Evolutionary conservation across 805 yeast genomes (phyloP), one percentile per base, ranked within the genome.

Genomic region (Sporopachydermia lactativora): DNA sequence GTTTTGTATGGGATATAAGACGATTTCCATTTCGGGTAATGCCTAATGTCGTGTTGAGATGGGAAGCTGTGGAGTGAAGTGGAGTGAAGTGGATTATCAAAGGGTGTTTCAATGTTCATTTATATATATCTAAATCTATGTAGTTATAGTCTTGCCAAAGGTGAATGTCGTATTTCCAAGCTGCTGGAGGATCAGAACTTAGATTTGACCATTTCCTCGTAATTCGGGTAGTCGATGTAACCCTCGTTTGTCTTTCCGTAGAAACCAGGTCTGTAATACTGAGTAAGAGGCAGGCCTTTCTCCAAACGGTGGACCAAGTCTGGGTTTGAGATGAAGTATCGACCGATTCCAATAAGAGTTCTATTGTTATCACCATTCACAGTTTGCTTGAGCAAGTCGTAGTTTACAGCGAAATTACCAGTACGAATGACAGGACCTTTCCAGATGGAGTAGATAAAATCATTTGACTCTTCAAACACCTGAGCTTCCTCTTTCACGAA

Each of bases 261-360:
- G 47, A 70, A 69, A 1, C 54, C 49, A 4, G 39, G 38, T 50
- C 76, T 57, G 39, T 64, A 59, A 43, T 69, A 68, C 3, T 49
- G 52, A 5, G 55, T 59, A 44, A 64, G 54, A 16, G 47, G 47
- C 18, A 19, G 38, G 3, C 65, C 67, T 4, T 60, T 48, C 19
- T 48, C 47, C 37, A 65, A 51, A 43, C 65, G 53, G 13, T 49
- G 44, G n/a, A 59, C 54, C 17, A 65, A 51, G 47, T 65, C 68
- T 4, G 70, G 70, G 47, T 64, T 66, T 1, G 68, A 57, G 19
- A 56, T 60, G 45, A 47, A 62, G 41, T 48, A 50, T 47, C 71
- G 53, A 5, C 63, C 57, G 41, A 54, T 51, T 2, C 60, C 70
- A 31, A 60, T 49, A 18, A 60, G 43, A 2, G 63, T 57, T 36